These are phyloP conservation scores for Podila epicladia DNA, from an alignment of 192 early-diverging fungal genomes.

Conservation along the genomic window DNA sequence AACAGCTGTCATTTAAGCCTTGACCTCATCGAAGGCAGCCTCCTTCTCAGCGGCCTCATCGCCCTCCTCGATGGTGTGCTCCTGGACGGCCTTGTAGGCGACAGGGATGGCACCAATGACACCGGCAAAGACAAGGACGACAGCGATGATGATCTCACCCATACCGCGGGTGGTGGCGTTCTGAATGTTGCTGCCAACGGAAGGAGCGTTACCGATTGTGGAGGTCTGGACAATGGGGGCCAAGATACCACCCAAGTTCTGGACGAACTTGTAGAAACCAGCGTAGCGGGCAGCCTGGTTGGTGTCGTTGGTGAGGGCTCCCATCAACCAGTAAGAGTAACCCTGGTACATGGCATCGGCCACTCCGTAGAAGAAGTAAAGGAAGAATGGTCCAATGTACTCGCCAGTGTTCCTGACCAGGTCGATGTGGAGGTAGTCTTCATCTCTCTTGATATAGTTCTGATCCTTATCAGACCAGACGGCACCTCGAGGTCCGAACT, in stretches of 20 bases:
- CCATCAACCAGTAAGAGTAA: conserved; percentile 86
- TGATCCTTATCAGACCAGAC: not conserved
- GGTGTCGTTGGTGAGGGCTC: conserved; percentile 84
- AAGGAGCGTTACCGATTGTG: conserved; percentile 28
- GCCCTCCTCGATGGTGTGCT: conserved; percentile 18
- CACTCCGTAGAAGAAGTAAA: conserved; percentile 80
- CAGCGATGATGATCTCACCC: conserved; percentile 31
- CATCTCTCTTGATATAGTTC: conserved; percentile 13
- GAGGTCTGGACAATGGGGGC: conserved; percentile 43
- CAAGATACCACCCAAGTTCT: conserved; percentile 48
- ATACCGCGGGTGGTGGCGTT: conserved; percentile 27
- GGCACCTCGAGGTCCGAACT: conserved; percentile 44
- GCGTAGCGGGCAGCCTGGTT: conserved; percentile 75
- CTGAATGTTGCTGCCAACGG: conserved; percentile 4
- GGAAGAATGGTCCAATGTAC: conserved; percentile 67
- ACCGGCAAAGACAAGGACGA: conserved; percentile 34
- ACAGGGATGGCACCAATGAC: conserved; percentile 36
- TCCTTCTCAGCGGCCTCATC: conserved; percentile 37
- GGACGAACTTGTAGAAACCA: conserved; percentile 58
- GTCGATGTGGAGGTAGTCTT: conserved; percentile 24
- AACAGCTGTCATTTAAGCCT: conserved; percentile 10
- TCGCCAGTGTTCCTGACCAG: conserved; percentile 14
- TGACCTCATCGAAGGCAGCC: conserved; percentile 27
- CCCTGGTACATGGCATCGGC: conserved; percentile 87
- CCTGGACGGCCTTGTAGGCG: conserved; percentile 25